Evolutionary conservation across 2,329 filamentous ascomycete species (phyloP), one percentile per base, ranked within the genome.

Genomic region (Alternaria arborescens): DNA sequence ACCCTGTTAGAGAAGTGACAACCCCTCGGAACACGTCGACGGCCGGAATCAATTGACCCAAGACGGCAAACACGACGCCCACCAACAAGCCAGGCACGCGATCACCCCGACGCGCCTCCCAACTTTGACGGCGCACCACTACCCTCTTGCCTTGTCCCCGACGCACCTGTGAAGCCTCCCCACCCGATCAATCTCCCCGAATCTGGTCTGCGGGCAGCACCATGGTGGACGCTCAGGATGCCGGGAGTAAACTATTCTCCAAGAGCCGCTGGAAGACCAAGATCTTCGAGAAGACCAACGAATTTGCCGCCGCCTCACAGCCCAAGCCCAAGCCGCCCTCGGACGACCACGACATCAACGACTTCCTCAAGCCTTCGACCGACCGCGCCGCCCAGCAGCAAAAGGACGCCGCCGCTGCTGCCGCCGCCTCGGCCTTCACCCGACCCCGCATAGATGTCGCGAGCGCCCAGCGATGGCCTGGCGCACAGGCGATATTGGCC

Each of bases 351-450:
- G 82, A 85, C 66, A 82, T 89, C 57, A 82, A 83, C 75, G 86
- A 86, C 71, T 89, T 89, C 74, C 81, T 89, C 58, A 84, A 83
- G 65, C 82, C 84, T 52, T 83, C 83, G 46, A 84, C 82, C 52
- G 79, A 83, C 6, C 81, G 79, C 64, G 73, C 78, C 64, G 73
- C 79, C 38, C 70, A 71, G 48, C 67, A 67, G 41, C 73, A 74
- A 30, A 70, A 72, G 41, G 65, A 72, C 20, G 30, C 30, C 32
- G 32, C 28, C 8, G 55, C 54, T 34, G 71, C 68, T 50, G 64
- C 69, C 52, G 65, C 72, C 53, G 72, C 75, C 67, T 74, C 71
- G 22, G 46, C 46, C 48, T 50, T 67, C 41, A 68, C 62, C 61
- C 74, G 72, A 41, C 81, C 81, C 40, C 79, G 78, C 63, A 81